Percentiles rank a stretch among this genome's conserved stretches.
Conservation (phyloP, 768 basidiomycete genomes). For the Boletus patriciae region DNA sequence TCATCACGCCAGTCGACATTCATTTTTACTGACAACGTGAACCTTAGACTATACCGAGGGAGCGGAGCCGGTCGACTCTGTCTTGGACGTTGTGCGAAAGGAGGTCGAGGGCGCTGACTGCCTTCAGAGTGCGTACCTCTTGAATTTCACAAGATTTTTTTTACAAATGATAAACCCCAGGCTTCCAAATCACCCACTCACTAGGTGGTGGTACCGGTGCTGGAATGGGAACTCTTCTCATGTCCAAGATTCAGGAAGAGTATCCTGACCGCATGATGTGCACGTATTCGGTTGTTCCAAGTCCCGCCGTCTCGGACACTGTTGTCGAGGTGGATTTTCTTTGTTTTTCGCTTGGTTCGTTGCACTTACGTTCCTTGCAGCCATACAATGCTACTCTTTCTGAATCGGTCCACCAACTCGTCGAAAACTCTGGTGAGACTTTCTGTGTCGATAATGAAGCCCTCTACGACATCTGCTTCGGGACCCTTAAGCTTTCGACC, state of each 20-base stretch:
- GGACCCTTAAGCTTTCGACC: constrained; percentile 92
- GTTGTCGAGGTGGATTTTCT: constrained; percentile 77
- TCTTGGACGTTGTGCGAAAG: constrained; percentile 97
- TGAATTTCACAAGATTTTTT: neutral
- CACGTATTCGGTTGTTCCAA: constrained; percentile 98
- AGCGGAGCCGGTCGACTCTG: constrained; percentile 97
- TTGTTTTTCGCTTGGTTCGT: neutral
- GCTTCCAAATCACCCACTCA: constrained; percentile 99
- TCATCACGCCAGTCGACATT: neutral
- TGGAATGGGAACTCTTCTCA: constrained; percentile 98
- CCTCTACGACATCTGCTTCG: constrained; percentile 98
- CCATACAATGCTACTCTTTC: constrained; percentile 99
- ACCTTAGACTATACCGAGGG: constrained; percentile 80
- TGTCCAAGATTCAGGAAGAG: constrained; percentile 98
- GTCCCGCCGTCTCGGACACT: constrained; percentile 97
- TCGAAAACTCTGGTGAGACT: constrained; percentile 99
- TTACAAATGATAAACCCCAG: constrained; percentile 37
- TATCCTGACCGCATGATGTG: constrained; percentile 99
- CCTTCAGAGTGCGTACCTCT: constrained; percentile 77
- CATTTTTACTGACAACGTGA: neutral
- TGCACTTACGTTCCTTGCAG: constrained; percentile 38
- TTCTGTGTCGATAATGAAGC: constrained; percentile 99
- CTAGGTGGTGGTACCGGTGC: constrained; percentile 99
- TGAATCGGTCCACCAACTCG: constrained; percentile 97
- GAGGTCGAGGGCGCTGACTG: constrained; percentile 98